These are phyloP conservation scores for Meira nashicola DNA, from an alignment of 1,284 basidiomycete genomes.

Conservation along the genomic window DNA sequence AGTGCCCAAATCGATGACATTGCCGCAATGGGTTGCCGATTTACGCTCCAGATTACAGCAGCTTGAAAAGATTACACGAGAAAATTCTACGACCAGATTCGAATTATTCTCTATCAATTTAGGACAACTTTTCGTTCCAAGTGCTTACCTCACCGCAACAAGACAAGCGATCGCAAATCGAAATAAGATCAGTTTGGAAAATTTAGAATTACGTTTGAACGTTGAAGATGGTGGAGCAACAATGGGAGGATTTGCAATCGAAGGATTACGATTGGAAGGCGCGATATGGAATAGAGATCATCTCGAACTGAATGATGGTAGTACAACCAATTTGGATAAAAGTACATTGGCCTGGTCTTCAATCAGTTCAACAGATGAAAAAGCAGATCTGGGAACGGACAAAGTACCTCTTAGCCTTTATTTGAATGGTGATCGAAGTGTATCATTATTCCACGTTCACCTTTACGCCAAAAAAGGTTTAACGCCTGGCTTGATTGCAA, in stretches of 20 bases:
- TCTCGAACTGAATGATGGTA: constrained; percentile 32
- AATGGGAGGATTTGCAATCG: constrained; percentile 1
- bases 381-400: background rate
- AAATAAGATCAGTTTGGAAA: constrained; percentile 35
- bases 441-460: constrained; percentile 79
- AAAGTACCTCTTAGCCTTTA: constrained; percentile 73
- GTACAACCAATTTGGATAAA: constrained; percentile 30
- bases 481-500: constrained; percentile 24
- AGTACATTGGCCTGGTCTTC: constrained; percentile 35
- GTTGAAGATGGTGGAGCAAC: constrained; percentile 29
- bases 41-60: constrained; percentile 36
- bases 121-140: constrained; percentile 39
- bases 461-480: constrained; percentile 64
- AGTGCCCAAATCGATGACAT: constrained; percentile 32
- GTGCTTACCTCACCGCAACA: constrained; percentile 50
- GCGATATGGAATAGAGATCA: constrained; percentile 26
- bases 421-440: constrained; percentile 80
- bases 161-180: constrained; percentile 44
- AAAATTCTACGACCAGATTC: constrained; percentile 19
- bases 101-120: constrained; percentile 39
- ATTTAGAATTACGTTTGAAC: constrained; percentile 31
- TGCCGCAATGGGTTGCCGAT: constrained; percentile 45
- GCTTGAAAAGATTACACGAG: constrained; percentile 18
- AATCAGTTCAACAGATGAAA: background rate
- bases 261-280: constrained; percentile 40